Base-by-base conservation (phyloP, 768 basidiomycete species). In the Epithele typhae region DNA sequence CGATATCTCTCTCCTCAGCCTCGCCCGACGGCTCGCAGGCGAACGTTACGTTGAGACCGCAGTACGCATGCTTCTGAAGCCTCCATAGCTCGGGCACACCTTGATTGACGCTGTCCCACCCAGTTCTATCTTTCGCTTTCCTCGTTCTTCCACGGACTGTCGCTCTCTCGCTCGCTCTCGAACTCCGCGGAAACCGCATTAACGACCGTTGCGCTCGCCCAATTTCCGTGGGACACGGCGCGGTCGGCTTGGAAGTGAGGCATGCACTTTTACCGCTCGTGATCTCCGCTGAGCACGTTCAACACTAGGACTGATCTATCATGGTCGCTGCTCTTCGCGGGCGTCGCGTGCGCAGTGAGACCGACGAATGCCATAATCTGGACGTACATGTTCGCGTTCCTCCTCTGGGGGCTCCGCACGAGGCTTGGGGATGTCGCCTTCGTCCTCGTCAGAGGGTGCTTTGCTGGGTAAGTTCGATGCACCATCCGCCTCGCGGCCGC, bases 171-270 rank as follows among this genome's bases (percentile, higher is more conserved):
- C 27, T 89, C 93, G 1, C 69, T 98, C 43, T 94, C 92, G 24
- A 99, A 97, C 61, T 94, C 92, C 11, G 68, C 94, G 22, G 96
- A 99, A 60, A 92, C 92, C 0, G 82, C 90, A 0, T 67, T 98
- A 35, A 87, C 88, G 0, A 82, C 82, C 0, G 65, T 86, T 34
- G 94, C 93, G 1, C 74, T 95, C 45, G 69, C 72, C 11, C 76
- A 76, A 59, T 97, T 88, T 66, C 93, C 87, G 0, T 90, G 87
- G 87, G 68, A 77, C 50, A 3, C 49, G 1, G 33, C 49, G 3
- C 12, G 25, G 22, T 17, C 40, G 3, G 43, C 41, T 15, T 57
- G 61, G 58, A 61, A 48, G 64, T 56, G 27, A 40, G 48, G 6
- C 17, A n/a, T n/a, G n/a, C n/a, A n/a, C n/a, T n/a, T n/a, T n/a